Evolutionary conservation across 768 basidiomycete species (phyloP).

Genomic region (Lepiota venenata): DNA sequence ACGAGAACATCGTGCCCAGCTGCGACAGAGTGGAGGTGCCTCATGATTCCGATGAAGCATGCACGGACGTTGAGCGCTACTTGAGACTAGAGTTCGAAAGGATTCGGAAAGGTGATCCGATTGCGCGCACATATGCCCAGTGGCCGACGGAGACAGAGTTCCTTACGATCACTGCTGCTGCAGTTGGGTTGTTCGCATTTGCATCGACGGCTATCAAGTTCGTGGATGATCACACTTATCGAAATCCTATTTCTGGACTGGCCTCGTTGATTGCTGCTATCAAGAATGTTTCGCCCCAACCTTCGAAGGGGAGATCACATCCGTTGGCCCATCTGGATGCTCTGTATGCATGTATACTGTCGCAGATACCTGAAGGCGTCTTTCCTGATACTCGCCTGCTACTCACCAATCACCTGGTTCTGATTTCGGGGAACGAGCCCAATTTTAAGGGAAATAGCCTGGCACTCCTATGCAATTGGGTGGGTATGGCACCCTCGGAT

Average conservation of each 20-base stretch:
- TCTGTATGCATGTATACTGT: not conserved
- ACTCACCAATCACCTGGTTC: not conserved
- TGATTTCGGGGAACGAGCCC: too few species aligned
- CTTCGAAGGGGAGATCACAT: not conserved
- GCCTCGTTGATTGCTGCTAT: not conserved
- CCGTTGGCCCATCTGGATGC: not conserved
- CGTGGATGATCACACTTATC: not conserved
- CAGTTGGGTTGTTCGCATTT: not conserved
- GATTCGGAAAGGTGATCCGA: conserved; percentile 6
- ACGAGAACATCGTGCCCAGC: not conserved
- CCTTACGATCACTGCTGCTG: not conserved
- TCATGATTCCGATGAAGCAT: too few species aligned
- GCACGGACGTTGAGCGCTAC: conserved; percentile 17
- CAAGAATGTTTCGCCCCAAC: too few species aligned
- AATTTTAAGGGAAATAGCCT: too few species aligned
- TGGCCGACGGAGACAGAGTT: too few species aligned
- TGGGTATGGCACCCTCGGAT: not conserved
- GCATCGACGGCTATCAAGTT: not conserved
- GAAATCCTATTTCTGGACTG: not conserved
- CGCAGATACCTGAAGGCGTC: not conserved
- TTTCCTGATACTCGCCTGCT: not conserved
- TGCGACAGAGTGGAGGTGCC: not conserved
- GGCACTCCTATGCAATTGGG: not conserved
- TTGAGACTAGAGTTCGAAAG: conserved; percentile 8
- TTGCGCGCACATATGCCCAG: not conserved